Evolutionary conservation across 1,139 yeast species (phyloP), one percentile per base, ranked within the genome.

Genomic region (Kodamaea ohmeri): DNA sequence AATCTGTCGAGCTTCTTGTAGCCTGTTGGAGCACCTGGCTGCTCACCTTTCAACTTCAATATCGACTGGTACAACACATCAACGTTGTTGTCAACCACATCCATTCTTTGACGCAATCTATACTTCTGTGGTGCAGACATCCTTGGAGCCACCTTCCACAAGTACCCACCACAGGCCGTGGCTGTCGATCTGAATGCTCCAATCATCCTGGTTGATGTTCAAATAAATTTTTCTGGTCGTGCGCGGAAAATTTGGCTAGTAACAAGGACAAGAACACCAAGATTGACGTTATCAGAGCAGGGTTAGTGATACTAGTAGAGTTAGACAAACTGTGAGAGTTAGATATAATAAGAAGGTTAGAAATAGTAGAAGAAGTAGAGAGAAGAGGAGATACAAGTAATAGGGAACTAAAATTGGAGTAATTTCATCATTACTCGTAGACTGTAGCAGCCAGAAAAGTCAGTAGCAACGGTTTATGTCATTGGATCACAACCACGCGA

Each of bases 51-150:
- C 25, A 52, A 36, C 22, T 42, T 37, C 7, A 45, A 52, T 41
- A 92, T 67, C 4, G 94, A 90, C 38, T 73, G 55, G 47, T 80
- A 82, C 21, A 94, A 69, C 20, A 78, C 78, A 38, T 80, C 83
- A 45, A 92, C 78, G 51, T 86, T 92, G 30, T 73, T 56, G 63
- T 94, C 98, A 36, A 94, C 97, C 32, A 68, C 68, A 57, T 76
- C 78, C 77, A 92, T 73, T 61, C 98, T 77, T 47, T 76, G 72
- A 65, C 97, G 77, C 55, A 87, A 88, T 54, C 97, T 76, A 47
- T 74, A 74, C 64, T 92, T 92, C 56, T 90, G 97, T 13, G 77
- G 78, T 32, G 71, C 67, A 4, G 97, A 86, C 76, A 92, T 72
- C 51, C 95, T 78, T 65, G 73, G 68, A 3, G 71, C 64, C 33